phyloP scores from a whole-genome alignment of 768 basidiomycete species.

The Lactifluus subvellereus region DNA sequence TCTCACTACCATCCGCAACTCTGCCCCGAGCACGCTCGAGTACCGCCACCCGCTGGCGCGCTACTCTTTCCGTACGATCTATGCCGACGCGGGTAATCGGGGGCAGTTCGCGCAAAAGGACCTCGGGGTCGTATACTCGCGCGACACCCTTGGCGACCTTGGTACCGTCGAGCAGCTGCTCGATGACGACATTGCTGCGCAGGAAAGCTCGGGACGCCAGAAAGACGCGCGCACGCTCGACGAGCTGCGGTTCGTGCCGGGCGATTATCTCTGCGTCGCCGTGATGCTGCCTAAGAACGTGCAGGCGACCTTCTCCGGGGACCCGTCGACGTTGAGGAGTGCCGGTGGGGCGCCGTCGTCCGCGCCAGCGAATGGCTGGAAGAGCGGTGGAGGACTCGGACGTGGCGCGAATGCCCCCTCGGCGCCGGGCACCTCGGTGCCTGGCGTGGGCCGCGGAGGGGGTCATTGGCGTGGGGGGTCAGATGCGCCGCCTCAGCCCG shows the following conservation, averaged over 20 bases:
- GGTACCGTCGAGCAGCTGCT: constrained; percentile 57
- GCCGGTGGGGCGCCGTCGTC: constrained; percentile 36
- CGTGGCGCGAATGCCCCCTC: constrained; percentile 44
- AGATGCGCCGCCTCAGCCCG: constrained; percentile 37
- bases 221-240: constrained; percentile 67
- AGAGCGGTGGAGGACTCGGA: constrained; percentile 30
- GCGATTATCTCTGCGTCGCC: constrained; percentile 72
- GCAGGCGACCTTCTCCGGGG: constrained; percentile 35
- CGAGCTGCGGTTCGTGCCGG: constrained; percentile 73
- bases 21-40: constrained; percentile 61
- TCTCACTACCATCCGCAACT: constrained; percentile 67
- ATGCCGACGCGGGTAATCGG: constrained; percentile 65
- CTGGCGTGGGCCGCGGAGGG: constrained; percentile 45
- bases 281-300: constrained; percentile 67
- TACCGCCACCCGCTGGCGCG: constrained; percentile 78
- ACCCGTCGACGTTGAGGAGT: constrained; percentile 45
- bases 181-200: constrained; percentile 3
- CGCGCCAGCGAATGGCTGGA: constrained; percentile 32
- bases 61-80: constrained; percentile 75
- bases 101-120: constrained; percentile 74
- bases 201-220: constrained; percentile 18
- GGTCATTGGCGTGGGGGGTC: constrained; percentile 77
- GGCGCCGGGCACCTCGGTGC: constrained; percentile 31
- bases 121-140: constrained; percentile 74
- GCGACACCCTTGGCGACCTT: constrained; percentile 79